Evolutionary conservation across 176 grass and related monocot species (phyloP).

Genomic region (Oryza nivara): DNA sequence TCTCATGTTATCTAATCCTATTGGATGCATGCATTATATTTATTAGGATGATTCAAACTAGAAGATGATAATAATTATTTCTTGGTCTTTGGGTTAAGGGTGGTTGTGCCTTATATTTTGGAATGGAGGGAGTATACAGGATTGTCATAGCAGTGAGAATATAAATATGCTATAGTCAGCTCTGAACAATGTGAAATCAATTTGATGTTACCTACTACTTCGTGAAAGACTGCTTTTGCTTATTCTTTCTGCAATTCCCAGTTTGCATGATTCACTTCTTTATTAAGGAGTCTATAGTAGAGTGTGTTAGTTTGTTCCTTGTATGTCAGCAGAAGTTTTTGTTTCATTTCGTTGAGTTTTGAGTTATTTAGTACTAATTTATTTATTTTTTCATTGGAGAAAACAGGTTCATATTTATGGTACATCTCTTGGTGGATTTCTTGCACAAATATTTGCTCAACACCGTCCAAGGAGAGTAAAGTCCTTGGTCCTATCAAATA

Average conservation of each 20-base stretch:
- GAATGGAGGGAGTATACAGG: not conserved
- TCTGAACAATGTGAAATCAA: not conserved
- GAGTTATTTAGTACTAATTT: conserved; percentile 15
- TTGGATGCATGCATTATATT: no score
- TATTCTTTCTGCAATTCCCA: not conserved
- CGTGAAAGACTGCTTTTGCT: conserved; percentile 1
- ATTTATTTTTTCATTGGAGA: not conserved
- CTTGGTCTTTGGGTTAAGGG: no score
- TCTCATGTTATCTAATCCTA: no score
- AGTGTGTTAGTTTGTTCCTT: conserved; percentile 7
- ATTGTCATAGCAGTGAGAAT: not conserved
- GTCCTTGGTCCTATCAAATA: conserved; percentile 93
- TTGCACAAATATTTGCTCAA: conserved; percentile 95
- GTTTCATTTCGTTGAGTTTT: conserved; percentile 2
- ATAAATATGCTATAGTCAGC: not conserved
- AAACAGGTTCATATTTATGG: conserved; percentile 95
- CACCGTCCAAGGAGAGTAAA: conserved; percentile 87
- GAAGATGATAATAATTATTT: no score
- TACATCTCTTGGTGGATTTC: conserved; percentile 97
- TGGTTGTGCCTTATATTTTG: no score
- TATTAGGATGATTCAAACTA: no score
- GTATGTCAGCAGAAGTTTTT: not conserved
- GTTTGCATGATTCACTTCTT: conserved; percentile 13
- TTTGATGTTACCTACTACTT: conserved; percentile 10
- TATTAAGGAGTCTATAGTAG: conserved; percentile 4